Base-by-base conservation (phyloP, 768 basidiomycete species). In the Mycena vitilis region DNA sequence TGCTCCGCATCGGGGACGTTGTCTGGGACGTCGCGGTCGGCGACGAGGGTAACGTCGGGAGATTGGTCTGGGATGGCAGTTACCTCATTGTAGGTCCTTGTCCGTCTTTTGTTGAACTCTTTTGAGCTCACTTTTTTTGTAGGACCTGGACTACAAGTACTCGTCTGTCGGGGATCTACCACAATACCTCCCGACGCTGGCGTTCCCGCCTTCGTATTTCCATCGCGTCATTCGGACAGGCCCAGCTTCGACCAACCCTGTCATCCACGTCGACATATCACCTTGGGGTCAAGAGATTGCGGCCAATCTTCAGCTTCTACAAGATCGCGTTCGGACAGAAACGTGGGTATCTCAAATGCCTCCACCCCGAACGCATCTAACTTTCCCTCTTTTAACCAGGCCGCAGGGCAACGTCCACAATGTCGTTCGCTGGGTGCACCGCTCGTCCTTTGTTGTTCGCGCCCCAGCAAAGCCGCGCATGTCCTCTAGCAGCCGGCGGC, bases 61-160 rank as follows among this genome's bases (percentile, higher is more conserved):
- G 92, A 70, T 75, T 95, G 78, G 83, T 95, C 11, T 95, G 94
- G 94, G 95, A 95, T 75, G 94, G 94, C n/a, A 89, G 87, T 67
- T 95, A 94, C 79, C 84, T 95, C 9, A 89, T 95, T 73, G 94
- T 95, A 75, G 74, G 92, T 51, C 63, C 30, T 47, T 59, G 63
- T 25, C 44, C 60, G 64, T 34, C 71, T 63, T 71, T 68, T 55
- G n/a, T 73, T 69, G 22, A n/a, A 22, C 66, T 62, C 68, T 34
- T 38, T n/a, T 23, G 23, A 48, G 13, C 56, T 53, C n/a, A 49
- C 22, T 47, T 61, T 48, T 66, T 11, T 56, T 64, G 53, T 74
- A 95, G 94, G 94, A 95, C 79, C 83, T 95, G 63, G 94, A 95
- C 76, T 94, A 94, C 76, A 88, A 89, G 22, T 95, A 91, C 78